Conservation (phyloP, 495 filamentous ascomycete genomes). For the Trichoderma erinaceum region DNA sequence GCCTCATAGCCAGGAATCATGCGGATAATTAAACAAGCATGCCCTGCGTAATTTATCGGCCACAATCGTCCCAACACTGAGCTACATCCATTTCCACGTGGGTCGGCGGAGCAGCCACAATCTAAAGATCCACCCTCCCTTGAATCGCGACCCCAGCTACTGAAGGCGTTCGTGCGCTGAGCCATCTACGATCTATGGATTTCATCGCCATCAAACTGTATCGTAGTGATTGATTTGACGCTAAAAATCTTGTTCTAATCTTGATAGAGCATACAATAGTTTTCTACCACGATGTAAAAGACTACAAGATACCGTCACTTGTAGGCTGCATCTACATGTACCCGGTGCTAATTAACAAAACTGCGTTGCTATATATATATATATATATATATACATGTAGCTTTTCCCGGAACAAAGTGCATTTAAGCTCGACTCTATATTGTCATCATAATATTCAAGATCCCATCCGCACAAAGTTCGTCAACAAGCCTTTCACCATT, state of each 20-base stretch:
- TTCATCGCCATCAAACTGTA: neutral
- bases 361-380: too few relatives aligned
- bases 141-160: neutral
- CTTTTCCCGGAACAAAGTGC: too few relatives aligned
- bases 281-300: too few relatives aligned
- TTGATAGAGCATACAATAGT: too few relatives aligned
- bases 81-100: constrained; percentile 1
- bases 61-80: neutral
- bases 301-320: too few relatives aligned
- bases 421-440: neutral
- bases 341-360: too few relatives aligned
- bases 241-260: too few relatives aligned
- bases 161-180: neutral
- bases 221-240: neutral
- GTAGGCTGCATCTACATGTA: too few relatives aligned
- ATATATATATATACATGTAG: too few relatives aligned
- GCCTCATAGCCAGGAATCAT: neutral
- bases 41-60: neutral
- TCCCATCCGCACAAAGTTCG: neutral
- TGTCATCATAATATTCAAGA: neutral
- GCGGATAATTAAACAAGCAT: neutral
- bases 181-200: neutral
- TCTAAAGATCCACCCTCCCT: neutral
- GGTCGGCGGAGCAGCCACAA: neutral
- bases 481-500: neutral